A percentile compares a stretch with the other conserved stretches of the same genome.
Evolutionary conservation across 176 grass and related monocot genomes (phyloP).

Genomic region (Zea mays): Zm-B73-REFERENCE-NAM-5.0 NC_050104.1:104761001-104761500

Average conservation of each 20-base stretch:
- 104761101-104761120: constrained; percentile 40
- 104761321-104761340: too few relatives aligned
- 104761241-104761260: constrained; percentile 37
- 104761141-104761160: constrained; percentile 49
- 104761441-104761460: too few relatives aligned
- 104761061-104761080: neutral
- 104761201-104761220: constrained; percentile 44
- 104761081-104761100: neutral
- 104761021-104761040: too few relatives aligned
- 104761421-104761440: too few relatives aligned
- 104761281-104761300: constrained; percentile 35
- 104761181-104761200: constrained; percentile 37
- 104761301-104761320: too few relatives aligned
- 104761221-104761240: constrained; percentile 7
- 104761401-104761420: too few relatives aligned
- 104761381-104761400: too few relatives aligned
- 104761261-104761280: constrained; percentile 40
- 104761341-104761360: too few relatives aligned
- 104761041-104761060: neutral
- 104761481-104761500: neutral
- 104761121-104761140: constrained; percentile 37
- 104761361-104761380: too few relatives aligned
- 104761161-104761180: constrained; percentile 37
- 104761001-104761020: too few relatives aligned
- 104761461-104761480: too few relatives aligned